Evolutionary conservation across 2,329 filamentous ascomycete genomes (phyloP).

Genomic region (Monosporascus sp.): DNA sequence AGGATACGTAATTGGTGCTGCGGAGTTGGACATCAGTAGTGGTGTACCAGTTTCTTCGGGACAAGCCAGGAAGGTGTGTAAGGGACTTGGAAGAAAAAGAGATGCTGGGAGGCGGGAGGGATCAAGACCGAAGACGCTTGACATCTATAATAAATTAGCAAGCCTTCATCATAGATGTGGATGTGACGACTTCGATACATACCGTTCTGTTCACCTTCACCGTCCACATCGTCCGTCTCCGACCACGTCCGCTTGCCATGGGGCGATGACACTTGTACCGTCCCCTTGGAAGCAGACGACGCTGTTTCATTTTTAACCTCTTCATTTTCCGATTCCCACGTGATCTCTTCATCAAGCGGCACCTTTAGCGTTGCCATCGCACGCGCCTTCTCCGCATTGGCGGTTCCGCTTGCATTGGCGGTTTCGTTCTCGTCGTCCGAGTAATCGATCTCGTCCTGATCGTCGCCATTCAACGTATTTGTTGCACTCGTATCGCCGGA

Average conservation of each 20-base stretch:
- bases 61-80: conserved; percentile 6
- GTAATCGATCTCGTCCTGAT: conserved; percentile 30
- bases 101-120: conserved; percentile 8
- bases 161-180: background rate
- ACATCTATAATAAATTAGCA: conserved; percentile 35
- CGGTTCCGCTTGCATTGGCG: conserved; percentile 11
- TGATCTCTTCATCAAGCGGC: conserved; percentile 25
- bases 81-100: conserved; percentile 3
- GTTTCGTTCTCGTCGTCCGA: conserved; percentile 29
- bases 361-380: conserved; percentile 15
- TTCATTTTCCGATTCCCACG: conserved; percentile 30
- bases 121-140: conserved; percentile 48
- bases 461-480: conserved; percentile 26
- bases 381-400: conserved; percentile 13
- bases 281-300: conserved; percentile 13
- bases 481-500: conserved; percentile 31
- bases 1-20: conserved; percentile 4
- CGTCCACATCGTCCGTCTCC: conserved; percentile 20
- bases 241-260: conserved; percentile 24
- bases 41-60: conserved; percentile 12
- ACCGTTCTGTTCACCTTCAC: conserved; percentile 24
- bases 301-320: conserved; percentile 13
- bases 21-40: conserved; percentile 16
- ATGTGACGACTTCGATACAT: conserved; percentile 7
- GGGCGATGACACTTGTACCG: conserved; percentile 30